These are phyloP conservation scores for Thamnidium elegans DNA, from an alignment of 192 early-diverging fungal genomes.

Conservation along the genomic window DNA sequence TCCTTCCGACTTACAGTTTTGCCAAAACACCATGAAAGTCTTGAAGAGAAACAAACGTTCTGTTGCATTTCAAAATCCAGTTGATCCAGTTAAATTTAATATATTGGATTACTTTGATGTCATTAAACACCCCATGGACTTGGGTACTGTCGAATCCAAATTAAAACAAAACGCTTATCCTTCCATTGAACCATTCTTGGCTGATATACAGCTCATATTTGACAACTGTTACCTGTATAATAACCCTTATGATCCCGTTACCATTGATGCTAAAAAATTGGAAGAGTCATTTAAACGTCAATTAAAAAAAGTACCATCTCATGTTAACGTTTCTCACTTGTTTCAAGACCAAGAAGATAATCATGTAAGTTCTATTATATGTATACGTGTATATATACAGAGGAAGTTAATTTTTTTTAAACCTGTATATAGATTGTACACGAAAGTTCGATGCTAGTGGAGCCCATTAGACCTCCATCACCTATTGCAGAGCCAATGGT, in stretches of 20 bases:
- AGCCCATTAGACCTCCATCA: background rate
- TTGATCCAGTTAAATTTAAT: constrained; percentile 63
- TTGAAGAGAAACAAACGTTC: constrained; percentile 76
- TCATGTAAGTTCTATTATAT: no score
- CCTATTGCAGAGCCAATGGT: background rate
- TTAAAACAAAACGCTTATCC: constrained; percentile 39
- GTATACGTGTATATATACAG: no score
- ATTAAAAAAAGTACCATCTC: constrained; percentile 57
- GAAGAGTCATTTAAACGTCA: constrained; percentile 62
- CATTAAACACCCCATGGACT: constrained; percentile 77
- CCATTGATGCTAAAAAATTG: constrained; percentile 59
- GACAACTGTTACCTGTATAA: constrained; percentile 81
- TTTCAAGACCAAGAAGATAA: no score
- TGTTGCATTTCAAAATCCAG: constrained; percentile 76
- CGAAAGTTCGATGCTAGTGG: background rate
- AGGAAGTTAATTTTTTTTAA: no score
- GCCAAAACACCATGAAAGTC: constrained; percentile 43
- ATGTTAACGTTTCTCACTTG: no score
- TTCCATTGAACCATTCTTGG: constrained; percentile 38
- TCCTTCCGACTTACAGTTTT: background rate
- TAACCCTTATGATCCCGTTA: constrained; percentile 62
- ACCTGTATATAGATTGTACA: no score
- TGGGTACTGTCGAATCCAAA: constrained; percentile 49
- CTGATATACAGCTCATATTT: constrained; percentile 66
- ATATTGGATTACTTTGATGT: constrained; percentile 71